Base-by-base conservation (phyloP, 2,329 filamentous ascomycete genomes). In the Talaromyces sp. region DNA sequence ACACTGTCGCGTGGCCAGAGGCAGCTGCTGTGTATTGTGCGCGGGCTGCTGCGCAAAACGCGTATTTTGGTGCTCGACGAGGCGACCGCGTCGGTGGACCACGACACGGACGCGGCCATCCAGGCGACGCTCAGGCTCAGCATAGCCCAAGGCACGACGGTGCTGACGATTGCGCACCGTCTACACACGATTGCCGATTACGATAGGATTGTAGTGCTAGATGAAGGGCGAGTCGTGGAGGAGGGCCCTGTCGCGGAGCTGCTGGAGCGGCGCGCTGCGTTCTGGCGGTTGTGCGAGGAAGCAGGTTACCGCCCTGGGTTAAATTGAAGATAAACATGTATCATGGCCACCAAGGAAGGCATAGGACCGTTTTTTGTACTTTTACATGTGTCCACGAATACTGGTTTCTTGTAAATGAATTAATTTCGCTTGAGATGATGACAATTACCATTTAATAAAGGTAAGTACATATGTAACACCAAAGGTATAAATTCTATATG, bases 1-100 rank as follows among this genome's bases (percentile, higher is more conserved):
- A 4, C 65, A 33, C 64, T 74, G 19, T 73, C 71, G 0, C 70
- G 70, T 10, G 72, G 72, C 2, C 72, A 74, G 55, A 64, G 70
- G 3, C 72, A 74, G 59, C 66, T 73, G 0, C 65, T 73, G 2
- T 72, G 70, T 44, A 68, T 73, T 0, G 70, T 71, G 0, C 70
- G 72, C n/a, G 70, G 70, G 13, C 33, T 59, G 1, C 17, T 59
- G 27, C 19, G 36, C n/a, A 32, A 11, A 15, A 11, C 49, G 8
- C 25, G 51, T 4, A 47, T 59, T n/a, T 22, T 59, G 19, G 27
- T 59, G 10, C 33, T 59, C 1, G 58, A 59, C 32, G 58, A 59
- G n/a, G 52, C 52, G 4, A 55, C 49, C 9, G 52, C 49, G 9
- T 54, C 32, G 30, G 30, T 59, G 5, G 58, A 59, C 51, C 32